Evolutionary conservation across 2,329 filamentous ascomycete species (phyloP).

Genomic region (Colletotrichum musae): DNA sequence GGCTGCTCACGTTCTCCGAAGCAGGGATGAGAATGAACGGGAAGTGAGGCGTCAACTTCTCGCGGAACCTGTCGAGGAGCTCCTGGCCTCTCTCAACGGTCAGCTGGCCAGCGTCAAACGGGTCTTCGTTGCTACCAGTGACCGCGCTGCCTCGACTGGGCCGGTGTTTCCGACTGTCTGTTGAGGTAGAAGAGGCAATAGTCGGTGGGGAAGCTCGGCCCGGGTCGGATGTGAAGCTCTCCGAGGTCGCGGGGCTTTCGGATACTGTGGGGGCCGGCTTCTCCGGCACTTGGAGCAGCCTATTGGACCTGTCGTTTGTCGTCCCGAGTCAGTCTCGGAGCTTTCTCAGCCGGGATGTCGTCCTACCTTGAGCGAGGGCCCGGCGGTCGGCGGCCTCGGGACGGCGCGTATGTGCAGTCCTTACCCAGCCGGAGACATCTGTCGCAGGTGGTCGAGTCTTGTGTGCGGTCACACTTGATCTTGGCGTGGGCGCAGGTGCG

Average conservation of each 20-base stretch:
- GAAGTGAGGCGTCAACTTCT: slow-evolving; percentile 47
- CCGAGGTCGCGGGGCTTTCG: slow-evolving; percentile 24
- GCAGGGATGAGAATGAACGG: slow-evolving; percentile 48
- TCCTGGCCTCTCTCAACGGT: slow-evolving; percentile 45
- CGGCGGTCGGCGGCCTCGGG: slow-evolving; percentile 45
- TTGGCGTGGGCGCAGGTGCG: slow-evolving; percentile 54
- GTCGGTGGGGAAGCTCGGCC: slow-evolving; percentile 9
- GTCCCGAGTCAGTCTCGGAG: slow-evolving; percentile 5
- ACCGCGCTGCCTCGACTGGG: neutral
- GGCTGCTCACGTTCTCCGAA: slow-evolving; percentile 38
- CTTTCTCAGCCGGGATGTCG: neutral
- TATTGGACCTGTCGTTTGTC: slow-evolving; percentile 21
- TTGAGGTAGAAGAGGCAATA: neutral
- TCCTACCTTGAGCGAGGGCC: slow-evolving; percentile 37
- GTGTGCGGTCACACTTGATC: slow-evolving; percentile 52
- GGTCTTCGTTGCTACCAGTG: slow-evolving; percentile 16
- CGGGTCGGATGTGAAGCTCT: slow-evolving; percentile 19
- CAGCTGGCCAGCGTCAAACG: slow-evolving; percentile 45
- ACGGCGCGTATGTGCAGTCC: slow-evolving; percentile 49
- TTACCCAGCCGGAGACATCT: slow-evolving; percentile 52
- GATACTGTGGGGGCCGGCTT: slow-evolving; percentile 9
- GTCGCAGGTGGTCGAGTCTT: slow-evolving; percentile 51
- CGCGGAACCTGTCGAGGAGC: slow-evolving; percentile 45
- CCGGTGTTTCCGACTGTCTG: neutral
- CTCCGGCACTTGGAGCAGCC: slow-evolving; percentile 23